These are phyloP conservation scores for Sistotremastrum suecicum DNA, from an alignment of 768 basidiomycete genomes.

Conservation along the genomic window DNA sequence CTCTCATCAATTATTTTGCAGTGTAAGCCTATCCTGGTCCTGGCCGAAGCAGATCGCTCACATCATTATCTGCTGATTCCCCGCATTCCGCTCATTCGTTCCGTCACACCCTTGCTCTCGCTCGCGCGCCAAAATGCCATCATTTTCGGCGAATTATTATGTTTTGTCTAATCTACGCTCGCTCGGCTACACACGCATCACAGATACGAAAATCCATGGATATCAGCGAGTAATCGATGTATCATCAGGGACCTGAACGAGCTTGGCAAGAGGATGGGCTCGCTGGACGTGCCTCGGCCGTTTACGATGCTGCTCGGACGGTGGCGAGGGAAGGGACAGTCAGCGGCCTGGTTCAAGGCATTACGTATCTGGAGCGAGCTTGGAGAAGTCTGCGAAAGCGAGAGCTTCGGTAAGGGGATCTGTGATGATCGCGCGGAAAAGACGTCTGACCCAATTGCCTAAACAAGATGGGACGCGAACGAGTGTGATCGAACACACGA, in stretches of 20 bases:
- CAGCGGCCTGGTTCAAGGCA: constrained; percentile 38
- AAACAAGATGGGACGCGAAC: constrained; percentile 56
- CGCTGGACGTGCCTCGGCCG: constrained; percentile 56
- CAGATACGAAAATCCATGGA: constrained; percentile 68
- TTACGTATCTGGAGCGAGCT: constrained; percentile 64
- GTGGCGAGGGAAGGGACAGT: constrained; percentile 14
- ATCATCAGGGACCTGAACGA: constrained; percentile 60
- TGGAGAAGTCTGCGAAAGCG: constrained; percentile 61
- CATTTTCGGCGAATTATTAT: constrained; percentile 1
- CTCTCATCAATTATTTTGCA: too few species aligned
- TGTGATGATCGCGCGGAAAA: constrained; percentile 3
- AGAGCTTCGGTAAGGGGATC: constrained; percentile 52
- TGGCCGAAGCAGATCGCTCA: background rate
- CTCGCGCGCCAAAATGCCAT: background rate
- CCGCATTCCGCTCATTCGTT: background rate
- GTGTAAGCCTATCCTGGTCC: too few species aligned
- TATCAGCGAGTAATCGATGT: constrained; percentile 61
- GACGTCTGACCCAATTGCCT: constrained; percentile 6
- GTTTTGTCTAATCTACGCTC: constrained; percentile 7
- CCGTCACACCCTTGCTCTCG: background rate
- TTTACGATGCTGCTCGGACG: constrained; percentile 26
- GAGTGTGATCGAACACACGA: constrained; percentile 65
- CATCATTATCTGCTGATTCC: background rate
- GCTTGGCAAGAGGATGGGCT: constrained; percentile 43
- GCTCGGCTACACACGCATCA: constrained; percentile 3